Evolutionary conservation across 345 rosid genomes (phyloP).

Genomic region (Arabidopsis suecica): DNA sequence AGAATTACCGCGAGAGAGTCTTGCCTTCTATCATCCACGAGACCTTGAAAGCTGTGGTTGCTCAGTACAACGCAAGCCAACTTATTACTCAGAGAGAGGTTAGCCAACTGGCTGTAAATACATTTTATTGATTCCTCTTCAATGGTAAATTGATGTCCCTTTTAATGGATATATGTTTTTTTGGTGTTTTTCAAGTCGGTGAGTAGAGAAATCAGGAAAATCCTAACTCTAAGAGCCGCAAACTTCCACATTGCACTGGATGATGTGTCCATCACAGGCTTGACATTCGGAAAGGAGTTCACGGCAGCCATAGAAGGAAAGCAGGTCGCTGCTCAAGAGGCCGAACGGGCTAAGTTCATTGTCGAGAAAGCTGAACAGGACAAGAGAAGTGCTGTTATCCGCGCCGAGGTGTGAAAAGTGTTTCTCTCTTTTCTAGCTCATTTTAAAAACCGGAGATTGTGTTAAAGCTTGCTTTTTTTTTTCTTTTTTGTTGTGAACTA

Average conservation of each 20-base stretch:
- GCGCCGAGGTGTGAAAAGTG: conserved; percentile 66
- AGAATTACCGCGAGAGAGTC: conserved; percentile 74
- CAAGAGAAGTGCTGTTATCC: conserved; percentile 83
- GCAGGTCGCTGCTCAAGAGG: conserved; percentile 91
- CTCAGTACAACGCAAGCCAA: conserved; percentile 89
- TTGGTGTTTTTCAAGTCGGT: conserved; percentile 52
- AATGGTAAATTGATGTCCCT: neutral
- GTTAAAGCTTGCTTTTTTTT: neutral
- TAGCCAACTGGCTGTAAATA: neutral
- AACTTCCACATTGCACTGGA: conserved; percentile 74
- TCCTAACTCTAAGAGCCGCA: conserved; percentile 72
- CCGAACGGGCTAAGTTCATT: conserved; percentile 84
- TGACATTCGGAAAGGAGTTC: conserved; percentile 86
- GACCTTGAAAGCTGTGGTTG: conserved; percentile 86
- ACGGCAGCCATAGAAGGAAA: conserved; percentile 90
- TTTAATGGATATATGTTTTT: neutral
- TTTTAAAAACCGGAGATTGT: neutral
- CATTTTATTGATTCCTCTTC: neutral
- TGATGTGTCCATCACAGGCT: conserved; percentile 79
- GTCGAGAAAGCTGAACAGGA: conserved; percentile 94
- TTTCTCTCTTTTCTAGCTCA: neutral
- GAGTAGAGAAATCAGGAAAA: conserved; percentile 75
- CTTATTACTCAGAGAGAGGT: conserved; percentile 94
- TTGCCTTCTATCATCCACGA: conserved; percentile 83
- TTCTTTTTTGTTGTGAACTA: too few species aligned